Evolutionary conservation across 768 basidiomycete genomes (phyloP), one percentile per base, ranked within the genome.

Genomic region (Tricholomella constricta): DNA sequence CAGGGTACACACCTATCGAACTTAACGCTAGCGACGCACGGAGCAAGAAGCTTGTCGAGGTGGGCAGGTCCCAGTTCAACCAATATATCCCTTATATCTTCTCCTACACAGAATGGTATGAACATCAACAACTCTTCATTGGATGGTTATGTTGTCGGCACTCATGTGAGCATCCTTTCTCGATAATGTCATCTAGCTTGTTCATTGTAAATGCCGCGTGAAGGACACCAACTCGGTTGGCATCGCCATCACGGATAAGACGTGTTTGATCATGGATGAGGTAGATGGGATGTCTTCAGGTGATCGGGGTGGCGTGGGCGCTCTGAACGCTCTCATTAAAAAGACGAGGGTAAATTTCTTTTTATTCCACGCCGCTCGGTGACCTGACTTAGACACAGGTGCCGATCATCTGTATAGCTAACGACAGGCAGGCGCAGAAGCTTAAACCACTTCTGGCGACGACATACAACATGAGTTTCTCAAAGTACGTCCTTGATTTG

Each of bases 271-370:
- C 66, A 98, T 99, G 96, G 97, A 99, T 63, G 97, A 99, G 67
- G 96, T 98, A 2, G 97, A 99, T 59, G 97, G 97, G 1, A 99
- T 98, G 95, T 96, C 94, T 5, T 91, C 91, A 3, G 97, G 97
- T 15, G 97, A 99, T 69, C 81, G 97, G 40, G 97, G 97, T 14
- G 97, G 97, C 50, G 91, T 98, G 1, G 96, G 93, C 20, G 97
- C 97, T 6, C 67, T 99, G 60, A 93, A 93, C 52, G 85, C 86
- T 0, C 65, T 99, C 55, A 96, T 99, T 61, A 94, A 88, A 74
- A 98, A 96, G 77, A 88, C 89, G 19, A 92, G 88, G 77, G 94
- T 91, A 22, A 19, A 37, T 31, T 4, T n/a, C 2, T 27, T 11
- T 35, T 32, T 40, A 8, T 11, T 17, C 20, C n/a, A 19, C 9